Evolutionary conservation across 1,284 basidiomycete genomes (phyloP), one percentile per base, ranked within the genome.

Genomic region (Naganishia albida): DNA sequence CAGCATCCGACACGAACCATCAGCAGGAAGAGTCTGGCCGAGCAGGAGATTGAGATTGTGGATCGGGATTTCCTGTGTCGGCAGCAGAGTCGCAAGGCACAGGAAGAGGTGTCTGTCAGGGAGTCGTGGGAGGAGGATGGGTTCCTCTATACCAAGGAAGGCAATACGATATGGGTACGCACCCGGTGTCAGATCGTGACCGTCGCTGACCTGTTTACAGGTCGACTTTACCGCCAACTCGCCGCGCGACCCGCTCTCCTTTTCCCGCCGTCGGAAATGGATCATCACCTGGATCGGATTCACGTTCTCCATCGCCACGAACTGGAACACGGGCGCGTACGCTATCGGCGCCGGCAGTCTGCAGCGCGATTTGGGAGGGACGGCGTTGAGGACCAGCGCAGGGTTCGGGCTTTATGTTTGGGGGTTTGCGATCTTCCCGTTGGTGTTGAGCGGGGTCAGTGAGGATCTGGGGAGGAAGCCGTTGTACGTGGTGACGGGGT

Each of bases 391-490:
- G 70, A 85, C 85, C 2, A 85, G 84, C 2, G 78, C 85, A 20
- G 89, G 84, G 0, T 78, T 87, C 42, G 84, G 82, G 67, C 78
- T 85, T 39, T 63, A 72, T 46, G 71, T 71, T 7, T 77, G 89
- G 30, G 89, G 88, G 0, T 91, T 90, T 69, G 87, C 82, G 0
- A 67, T 89, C 18, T 82, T 86, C 1, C 89, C 90, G 0, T 82
- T 91, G 12, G 80, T 89, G 7, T 82, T 87, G 0, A 86, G 88
- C 0, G 87, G 88, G 0, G 83, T 90, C 68, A 87, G 86, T 67
- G 89, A 91, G 73, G 89, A 90, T 72, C 85, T 89, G 68, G 89
- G 89, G 0, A 77, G 89, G 40, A 84, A 83, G 56, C 86, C 86
- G 34, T 77, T 90, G n/a, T 91, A 89, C 71, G 75, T 89, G 43